Conservation (phyloP, 2,329 filamentous ascomycete species). For the Fusarium ambrosium region DNA sequence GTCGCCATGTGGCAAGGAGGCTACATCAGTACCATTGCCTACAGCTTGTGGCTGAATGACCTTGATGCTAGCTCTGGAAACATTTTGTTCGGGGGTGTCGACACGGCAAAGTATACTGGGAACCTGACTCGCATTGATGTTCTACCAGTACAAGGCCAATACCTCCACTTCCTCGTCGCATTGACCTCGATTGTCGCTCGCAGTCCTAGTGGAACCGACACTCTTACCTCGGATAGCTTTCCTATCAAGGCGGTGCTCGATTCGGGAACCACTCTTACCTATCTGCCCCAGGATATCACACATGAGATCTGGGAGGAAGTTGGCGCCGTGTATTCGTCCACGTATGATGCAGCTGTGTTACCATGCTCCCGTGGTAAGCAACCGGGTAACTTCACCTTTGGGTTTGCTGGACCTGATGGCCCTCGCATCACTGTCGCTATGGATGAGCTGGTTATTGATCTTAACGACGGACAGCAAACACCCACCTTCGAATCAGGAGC, state of each 20-base stretch:
- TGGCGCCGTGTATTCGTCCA: conserved; percentile 61
- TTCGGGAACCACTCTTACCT: conserved; percentile 80
- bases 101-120: conserved; percentile 79
- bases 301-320: conserved; percentile 66
- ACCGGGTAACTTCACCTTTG: conserved; percentile 66
- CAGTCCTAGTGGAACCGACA: conserved; percentile 64
- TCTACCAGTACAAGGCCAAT: conserved; percentile 55
- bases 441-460: conserved; percentile 68
- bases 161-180: conserved; percentile 63
- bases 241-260: conserved; percentile 77
- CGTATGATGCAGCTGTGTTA: conserved; percentile 58
- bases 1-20: conserved; percentile 73
- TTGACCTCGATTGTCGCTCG: conserved; percentile 62
- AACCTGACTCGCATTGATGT: conserved; percentile 73
- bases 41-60: conserved; percentile 78
- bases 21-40: conserved; percentile 75
- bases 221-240: conserved; percentile 56
- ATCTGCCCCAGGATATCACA: conserved; percentile 74
- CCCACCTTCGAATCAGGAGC: conserved; percentile 56
- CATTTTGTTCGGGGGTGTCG: conserved; percentile 85
- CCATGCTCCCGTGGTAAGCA: conserved; percentile 63
- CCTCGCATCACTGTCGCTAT: conserved; percentile 66
- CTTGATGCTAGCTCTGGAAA: conserved; percentile 73
- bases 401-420: conserved; percentile 63
- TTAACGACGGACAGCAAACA: conserved; percentile 51